Conservation (phyloP, 2,329 filamentous ascomycete species). For the Erysiphe pulchra region DNA sequence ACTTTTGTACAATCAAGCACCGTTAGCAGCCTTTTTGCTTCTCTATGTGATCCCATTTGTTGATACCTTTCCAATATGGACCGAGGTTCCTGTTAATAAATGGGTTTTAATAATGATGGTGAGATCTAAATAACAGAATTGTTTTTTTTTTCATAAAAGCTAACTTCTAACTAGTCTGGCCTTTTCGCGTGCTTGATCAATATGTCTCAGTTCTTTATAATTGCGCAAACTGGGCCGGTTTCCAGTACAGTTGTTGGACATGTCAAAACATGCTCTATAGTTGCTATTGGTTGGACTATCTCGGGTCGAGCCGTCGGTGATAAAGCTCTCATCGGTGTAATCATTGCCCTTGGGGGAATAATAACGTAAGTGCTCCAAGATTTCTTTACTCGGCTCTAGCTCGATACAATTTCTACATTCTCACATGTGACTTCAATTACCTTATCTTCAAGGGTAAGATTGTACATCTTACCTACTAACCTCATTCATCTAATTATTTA, state of each 20-base stretch:
- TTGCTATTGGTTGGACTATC: constrained; percentile 33
- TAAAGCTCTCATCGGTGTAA: constrained; percentile 26
- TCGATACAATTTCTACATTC: background rate
- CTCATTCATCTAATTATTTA: background rate
- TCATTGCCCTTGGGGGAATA: constrained; percentile 30
- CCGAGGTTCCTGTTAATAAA: constrained; percentile 21
- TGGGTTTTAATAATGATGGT: constrained; percentile 35
- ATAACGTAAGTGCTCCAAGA: constrained; percentile 20
- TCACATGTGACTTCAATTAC: background rate
- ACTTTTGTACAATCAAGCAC: constrained; percentile 41
- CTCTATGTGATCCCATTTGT: constrained; percentile 40
- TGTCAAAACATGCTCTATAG: constrained; percentile 38
- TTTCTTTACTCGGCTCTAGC: background rate
- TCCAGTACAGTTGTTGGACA: constrained; percentile 41
- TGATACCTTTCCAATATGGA: constrained; percentile 34
- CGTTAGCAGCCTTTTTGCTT: constrained; percentile 33
- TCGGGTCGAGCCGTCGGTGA: constrained; percentile 29
- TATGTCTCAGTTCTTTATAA: constrained; percentile 35
- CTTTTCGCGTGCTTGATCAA: constrained; percentile 38
- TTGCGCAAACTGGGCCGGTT: constrained; percentile 33
- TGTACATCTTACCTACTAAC: background rate
- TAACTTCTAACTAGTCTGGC: constrained; percentile 24
- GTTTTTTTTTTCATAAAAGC: constrained; percentile 3
- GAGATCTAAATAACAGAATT: constrained; percentile 7
- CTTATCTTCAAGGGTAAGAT: background rate